phyloP scores from a whole-genome alignment of 495 filamentous ascomycete species.

The Thermothielavioides terrestris region DNA sequence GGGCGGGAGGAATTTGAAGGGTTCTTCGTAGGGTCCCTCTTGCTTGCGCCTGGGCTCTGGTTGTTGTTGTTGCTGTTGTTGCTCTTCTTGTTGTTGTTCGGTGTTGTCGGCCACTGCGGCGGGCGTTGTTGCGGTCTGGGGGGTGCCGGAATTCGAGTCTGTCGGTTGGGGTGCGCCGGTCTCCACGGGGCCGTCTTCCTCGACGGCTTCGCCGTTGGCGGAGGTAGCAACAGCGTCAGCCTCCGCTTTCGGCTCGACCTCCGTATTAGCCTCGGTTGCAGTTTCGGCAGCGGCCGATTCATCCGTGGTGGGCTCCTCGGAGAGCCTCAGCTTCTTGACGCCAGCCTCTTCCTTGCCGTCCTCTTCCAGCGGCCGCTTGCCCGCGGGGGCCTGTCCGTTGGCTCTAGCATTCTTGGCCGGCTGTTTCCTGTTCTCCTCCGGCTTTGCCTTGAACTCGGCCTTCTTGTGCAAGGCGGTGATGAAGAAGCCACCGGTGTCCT shows the following conservation, averaged over 20 bases:
- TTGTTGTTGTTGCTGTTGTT: not conserved
- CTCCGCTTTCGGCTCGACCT: constrained; percentile 19
- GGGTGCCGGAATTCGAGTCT: constrained; percentile 14
- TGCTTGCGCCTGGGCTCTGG: constrained; percentile 30
- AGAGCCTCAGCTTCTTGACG: constrained; percentile 31
- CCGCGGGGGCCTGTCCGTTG: constrained; percentile 34
- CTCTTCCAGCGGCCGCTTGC: constrained; percentile 26
- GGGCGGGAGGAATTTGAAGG: constrained; percentile 76
- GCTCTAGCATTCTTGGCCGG: constrained; percentile 34
- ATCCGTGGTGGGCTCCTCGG: constrained; percentile 24
- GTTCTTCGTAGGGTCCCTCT: constrained; percentile 61
- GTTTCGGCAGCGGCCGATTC: constrained; percentile 15
- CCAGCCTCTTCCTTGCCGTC: constrained; percentile 25
- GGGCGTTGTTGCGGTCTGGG: constrained; percentile 8
- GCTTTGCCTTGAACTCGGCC: constrained; percentile 74
- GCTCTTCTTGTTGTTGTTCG: not conserved
- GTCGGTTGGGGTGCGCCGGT: not conserved
- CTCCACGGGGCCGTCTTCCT: constrained; percentile 3
- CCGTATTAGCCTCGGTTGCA: constrained; percentile 20
- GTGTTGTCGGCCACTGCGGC: not conserved
- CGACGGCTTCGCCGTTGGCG: constrained; percentile 2
- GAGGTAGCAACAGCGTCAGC: constrained; percentile 14
- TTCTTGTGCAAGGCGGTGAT: constrained; percentile 90
- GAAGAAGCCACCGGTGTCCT: constrained; percentile 96
- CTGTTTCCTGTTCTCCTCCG: constrained; percentile 58